Evolutionary conservation across 148 eudicot species (phyloP).

Genomic region (Chenopodium berlandieri): DNA sequence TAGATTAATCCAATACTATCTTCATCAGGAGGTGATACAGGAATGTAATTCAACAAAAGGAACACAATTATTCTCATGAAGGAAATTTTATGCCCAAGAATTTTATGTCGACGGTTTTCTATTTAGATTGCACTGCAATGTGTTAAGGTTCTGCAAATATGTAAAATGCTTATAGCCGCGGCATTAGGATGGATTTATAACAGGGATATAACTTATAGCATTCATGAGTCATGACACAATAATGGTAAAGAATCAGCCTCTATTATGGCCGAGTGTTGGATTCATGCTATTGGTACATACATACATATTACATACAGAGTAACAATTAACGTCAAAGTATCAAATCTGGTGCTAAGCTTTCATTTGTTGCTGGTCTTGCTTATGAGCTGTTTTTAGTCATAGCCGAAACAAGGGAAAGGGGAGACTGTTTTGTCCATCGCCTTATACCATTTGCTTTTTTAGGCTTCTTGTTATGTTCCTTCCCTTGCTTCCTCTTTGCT

Average conservation of each 20-base stretch:
- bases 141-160: not conserved
- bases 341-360: conserved; percentile 7
- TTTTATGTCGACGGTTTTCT: not conserved
- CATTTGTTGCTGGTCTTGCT: conserved; percentile 25
- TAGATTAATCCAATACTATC: not conserved
- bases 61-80: conserved; percentile 4
- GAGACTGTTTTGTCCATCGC: conserved; percentile 80
- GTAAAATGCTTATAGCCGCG: not conserved
- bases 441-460: conserved; percentile 54
- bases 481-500: conserved; percentile 50
- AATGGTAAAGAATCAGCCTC: not conserved
- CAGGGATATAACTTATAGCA: not conserved
- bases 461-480: conserved; percentile 49
- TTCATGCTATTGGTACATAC: not conserved
- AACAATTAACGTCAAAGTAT: not conserved
- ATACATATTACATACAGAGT: too few relatives aligned
- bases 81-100: conserved; percentile 10
- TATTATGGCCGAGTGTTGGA: too few relatives aligned
- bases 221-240: not conserved
- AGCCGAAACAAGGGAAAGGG: conserved; percentile 61
- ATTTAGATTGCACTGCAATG: not conserved
- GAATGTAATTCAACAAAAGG: conserved; percentile 18
- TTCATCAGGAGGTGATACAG: conserved; percentile 14
- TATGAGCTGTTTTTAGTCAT: conserved; percentile 40
- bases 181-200: not conserved